phyloP scores from a whole-genome alignment of 768 basidiomycete species.

The Cyclocybe aegerita region DNA sequence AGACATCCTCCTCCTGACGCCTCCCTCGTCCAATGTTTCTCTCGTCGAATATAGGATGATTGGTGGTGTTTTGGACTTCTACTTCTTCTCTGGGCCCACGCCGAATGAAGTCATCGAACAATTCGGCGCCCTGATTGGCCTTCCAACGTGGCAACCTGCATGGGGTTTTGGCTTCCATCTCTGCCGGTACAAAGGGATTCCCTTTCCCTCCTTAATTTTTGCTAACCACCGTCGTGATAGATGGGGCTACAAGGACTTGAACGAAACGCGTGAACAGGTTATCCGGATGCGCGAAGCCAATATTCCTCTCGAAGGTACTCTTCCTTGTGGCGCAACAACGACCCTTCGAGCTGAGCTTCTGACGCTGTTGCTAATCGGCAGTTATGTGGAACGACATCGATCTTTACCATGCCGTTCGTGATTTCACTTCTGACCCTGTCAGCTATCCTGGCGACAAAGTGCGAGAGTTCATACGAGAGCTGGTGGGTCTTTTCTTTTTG shows the following conservation, averaged over 20 bases:
- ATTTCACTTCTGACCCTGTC: slow-evolving; percentile 69
- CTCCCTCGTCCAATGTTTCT: slow-evolving; percentile 50
- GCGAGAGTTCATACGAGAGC: slow-evolving; percentile 48
- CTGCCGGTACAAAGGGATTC: slow-evolving; percentile 41
- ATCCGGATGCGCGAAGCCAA: slow-evolving; percentile 57
- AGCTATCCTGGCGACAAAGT: slow-evolving; percentile 58
- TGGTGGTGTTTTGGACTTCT: slow-evolving; percentile 77
- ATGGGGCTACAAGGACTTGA: slow-evolving; percentile 47
- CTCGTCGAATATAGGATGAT: slow-evolving; percentile 72
- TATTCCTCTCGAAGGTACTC: slow-evolving; percentile 72
- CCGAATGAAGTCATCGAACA: slow-evolving; percentile 64
- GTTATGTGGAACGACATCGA: slow-evolving; percentile 84
- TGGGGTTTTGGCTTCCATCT: slow-evolving; percentile 84
- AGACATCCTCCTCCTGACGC: slow-evolving; percentile 69
- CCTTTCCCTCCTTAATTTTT: neutral
- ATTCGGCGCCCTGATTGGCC: slow-evolving; percentile 64
- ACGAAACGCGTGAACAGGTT: slow-evolving; percentile 55
- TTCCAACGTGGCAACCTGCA: slow-evolving; percentile 68
- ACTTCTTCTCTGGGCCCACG: slow-evolving; percentile 69
- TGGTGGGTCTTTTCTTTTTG: slow-evolving; percentile 40
- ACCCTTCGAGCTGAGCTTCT: slow-evolving; percentile 5
- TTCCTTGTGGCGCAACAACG: neutral
- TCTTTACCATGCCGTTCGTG: slow-evolving; percentile 64
- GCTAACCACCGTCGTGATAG: slow-evolving; percentile 25
- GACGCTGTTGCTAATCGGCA: slow-evolving; percentile 19